These are phyloP conservation scores for Stagonosporopsis rhizophila DNA, from an alignment of 2,329 filamentous ascomycete species.

Conservation along the genomic window DNA sequence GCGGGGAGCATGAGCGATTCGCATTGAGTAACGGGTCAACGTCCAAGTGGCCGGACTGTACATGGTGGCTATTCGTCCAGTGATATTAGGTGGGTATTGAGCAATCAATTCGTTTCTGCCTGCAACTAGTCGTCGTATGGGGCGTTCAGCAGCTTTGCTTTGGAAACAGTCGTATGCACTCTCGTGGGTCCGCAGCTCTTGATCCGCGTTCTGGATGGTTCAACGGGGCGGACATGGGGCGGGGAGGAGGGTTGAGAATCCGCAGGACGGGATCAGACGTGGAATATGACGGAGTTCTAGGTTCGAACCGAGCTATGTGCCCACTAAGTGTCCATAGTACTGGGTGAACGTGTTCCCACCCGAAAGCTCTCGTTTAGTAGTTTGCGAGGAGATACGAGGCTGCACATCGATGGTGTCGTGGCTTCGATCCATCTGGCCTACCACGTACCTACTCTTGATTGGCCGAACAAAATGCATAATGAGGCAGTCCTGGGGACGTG, in stretches of 20 bases:
- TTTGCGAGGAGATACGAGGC: neutral
- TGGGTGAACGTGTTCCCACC: constrained; percentile 20
- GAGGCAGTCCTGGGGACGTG: constrained; percentile 19
- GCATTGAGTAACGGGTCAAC: constrained; percentile 27
- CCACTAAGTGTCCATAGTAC: constrained; percentile 8
- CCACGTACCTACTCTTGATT: constrained; percentile 43
- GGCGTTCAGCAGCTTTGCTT: constrained; percentile 1
- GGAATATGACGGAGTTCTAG: constrained; percentile 18
- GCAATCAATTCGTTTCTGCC: constrained; percentile 23
- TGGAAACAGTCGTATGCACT: constrained; percentile 6
- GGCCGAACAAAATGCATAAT: constrained; percentile 24
- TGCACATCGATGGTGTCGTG: constrained; percentile 31
- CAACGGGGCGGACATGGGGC: constrained; percentile 4
- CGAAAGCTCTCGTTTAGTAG: neutral
- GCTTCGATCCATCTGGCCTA: constrained; percentile 25
- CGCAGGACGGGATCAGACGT: constrained; percentile 16
- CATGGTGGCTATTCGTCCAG: constrained; percentile 28
- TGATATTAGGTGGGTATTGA: constrained; percentile 27
- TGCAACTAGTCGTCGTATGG: constrained; percentile 25
- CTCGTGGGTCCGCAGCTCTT: constrained; percentile 1
- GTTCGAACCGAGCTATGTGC: constrained; percentile 5
- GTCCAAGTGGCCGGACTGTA: constrained; percentile 16
- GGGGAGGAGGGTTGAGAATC: constrained; percentile 12
- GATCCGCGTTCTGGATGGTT: neutral
- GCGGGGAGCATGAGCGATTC: constrained; percentile 24